A percentile compares a stretch with the other conserved stretches of the same genome.
phyloP scores from a whole-genome alignment of 192 early-diverging fungal species.

The Coemansia sp. region DNA sequence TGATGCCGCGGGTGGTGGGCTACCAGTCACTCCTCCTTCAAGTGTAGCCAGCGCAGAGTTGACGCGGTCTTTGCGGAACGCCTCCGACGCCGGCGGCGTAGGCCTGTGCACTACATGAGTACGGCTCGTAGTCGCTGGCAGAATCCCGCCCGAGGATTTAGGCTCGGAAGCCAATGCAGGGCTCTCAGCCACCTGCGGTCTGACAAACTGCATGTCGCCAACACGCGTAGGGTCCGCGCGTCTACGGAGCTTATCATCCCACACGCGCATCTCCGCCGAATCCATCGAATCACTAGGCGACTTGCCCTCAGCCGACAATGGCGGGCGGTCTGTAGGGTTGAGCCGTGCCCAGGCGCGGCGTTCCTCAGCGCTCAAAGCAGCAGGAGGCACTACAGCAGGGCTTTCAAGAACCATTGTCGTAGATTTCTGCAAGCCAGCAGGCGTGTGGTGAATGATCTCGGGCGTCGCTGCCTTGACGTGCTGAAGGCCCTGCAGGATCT shows the following conservation, averaged over 20 bases:
- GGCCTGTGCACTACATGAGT: background rate
- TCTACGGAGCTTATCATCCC: conserved; percentile 36
- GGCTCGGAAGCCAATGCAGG: conserved; percentile 32
- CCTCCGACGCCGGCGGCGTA: conserved; percentile 11
- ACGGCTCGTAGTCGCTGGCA: conserved; percentile 2
- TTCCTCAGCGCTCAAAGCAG: conserved; percentile 17
- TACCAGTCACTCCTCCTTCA: conserved; percentile 16
- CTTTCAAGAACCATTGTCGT: conserved; percentile 37
- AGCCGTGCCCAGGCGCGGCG: conserved; percentile 39
- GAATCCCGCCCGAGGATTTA: conserved; percentile 41
- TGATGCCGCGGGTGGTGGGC: no score
- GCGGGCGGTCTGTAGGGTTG: conserved; percentile 33
- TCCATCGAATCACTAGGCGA: conserved; percentile 14
- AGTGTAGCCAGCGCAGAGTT: conserved; percentile 33
- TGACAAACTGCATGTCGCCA: background rate
- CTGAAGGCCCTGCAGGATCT: conserved; percentile 37
- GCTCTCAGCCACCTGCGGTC: conserved; percentile 25
- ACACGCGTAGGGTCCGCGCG: conserved; percentile 20
- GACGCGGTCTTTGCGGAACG: conserved; percentile 29
- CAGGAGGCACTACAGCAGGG: conserved; percentile 10
- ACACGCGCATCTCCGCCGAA: conserved; percentile 16
- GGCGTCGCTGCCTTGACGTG: conserved; percentile 32
- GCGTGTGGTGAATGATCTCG: conserved; percentile 9
- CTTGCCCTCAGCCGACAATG: conserved; percentile 20
- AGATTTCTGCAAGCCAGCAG: background rate